Conservation (phyloP, 768 basidiomycete genomes). For the Tylopilus sp. region DNA sequence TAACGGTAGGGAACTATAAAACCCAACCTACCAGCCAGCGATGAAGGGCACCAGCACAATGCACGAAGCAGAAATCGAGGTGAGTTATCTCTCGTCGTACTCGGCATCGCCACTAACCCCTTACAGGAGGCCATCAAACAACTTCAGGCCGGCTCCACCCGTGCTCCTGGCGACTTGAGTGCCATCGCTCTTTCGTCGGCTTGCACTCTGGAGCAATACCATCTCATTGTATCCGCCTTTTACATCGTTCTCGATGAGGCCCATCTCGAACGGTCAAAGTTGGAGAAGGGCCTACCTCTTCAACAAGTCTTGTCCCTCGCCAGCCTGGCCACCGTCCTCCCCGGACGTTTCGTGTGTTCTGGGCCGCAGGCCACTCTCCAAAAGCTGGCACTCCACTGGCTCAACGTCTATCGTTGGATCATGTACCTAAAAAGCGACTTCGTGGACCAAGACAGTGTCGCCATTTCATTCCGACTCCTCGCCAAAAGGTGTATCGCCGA, state of each 20-base stretch:
- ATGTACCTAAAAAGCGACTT: constrained; percentile 24
- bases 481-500: constrained; percentile 17
- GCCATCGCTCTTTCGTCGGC: constrained; percentile 17
- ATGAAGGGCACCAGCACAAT: constrained; percentile 5
- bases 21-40: background rate
- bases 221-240: constrained; percentile 17
- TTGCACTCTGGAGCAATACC: constrained; percentile 19
- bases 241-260: constrained; percentile 17
- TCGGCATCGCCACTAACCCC: background rate
- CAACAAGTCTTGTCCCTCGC: constrained; percentile 22
- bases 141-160: constrained; percentile 22
- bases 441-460: constrained; percentile 18
- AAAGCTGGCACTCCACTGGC: constrained; percentile 17
- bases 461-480: constrained; percentile 19
- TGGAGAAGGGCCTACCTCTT: constrained; percentile 9
- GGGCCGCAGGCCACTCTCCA: constrained; percentile 1
- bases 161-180: constrained; percentile 16
- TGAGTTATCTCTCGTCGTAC: constrained; percentile 1
- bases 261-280: constrained; percentile 17
- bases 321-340: constrained; percentile 14
- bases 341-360: background rate
- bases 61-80: constrained; percentile 17
- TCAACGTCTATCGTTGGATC: constrained; percentile 20
- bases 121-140: constrained; percentile 17
- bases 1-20: too few species aligned